Base-by-base conservation (phyloP, 176 grass and related monocot genomes). In the Aegilops umbellulata region DNA sequence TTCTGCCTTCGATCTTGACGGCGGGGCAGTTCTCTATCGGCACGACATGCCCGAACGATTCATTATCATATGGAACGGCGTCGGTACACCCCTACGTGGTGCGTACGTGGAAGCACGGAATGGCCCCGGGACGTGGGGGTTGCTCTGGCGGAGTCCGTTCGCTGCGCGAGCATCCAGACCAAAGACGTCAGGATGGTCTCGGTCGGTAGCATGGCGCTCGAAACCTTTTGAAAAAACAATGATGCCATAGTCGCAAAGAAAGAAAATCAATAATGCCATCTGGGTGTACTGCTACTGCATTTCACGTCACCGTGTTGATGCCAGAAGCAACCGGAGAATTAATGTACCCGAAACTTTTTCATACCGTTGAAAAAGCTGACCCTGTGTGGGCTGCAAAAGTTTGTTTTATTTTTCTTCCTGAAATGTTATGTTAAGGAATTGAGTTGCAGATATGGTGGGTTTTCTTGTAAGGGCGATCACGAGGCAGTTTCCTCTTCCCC, bases 101-200 rank as follows among this genome's bases (percentile, higher is more conserved):
- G 81, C 27, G 27, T 72, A 79, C 38, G 87, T 83, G 74, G 86
- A 36, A 25, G 86, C 74, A 61, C 27, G 35, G 22, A n/a, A 36
- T 20, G 74, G 51, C 51, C 20, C 19, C 3, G 14, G 60, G 80
- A 87, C 46, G 47, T 82, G 58, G 69, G 26, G 4, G 10, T 23
- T 69, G 5, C 6, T 53, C 19, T 6, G 5, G 1, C 4, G 10
- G 5, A 34, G 20, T 47, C 65, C 24, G 17, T 7, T 70, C 4
- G 22, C 12, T 17, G 12, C 5, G 11, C 8, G 65, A 36, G 23
- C 11, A 1, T 80, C 34, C 20, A 60, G 13, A 26, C 8, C 46
- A 41, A 8, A 17, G 49, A 83, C 36, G 61, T 32, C 25, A 49
- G 4, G 30, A 9, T 6, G 15, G 44, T 68, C 36, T 58, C 19